Percentiles rank a stretch among this genome's conserved stretches.
These are phyloP conservation scores for Fusarium verrucosum DNA, from an alignment of 2,329 filamentous ascomycete species.

Conservation along the genomic window DNA sequence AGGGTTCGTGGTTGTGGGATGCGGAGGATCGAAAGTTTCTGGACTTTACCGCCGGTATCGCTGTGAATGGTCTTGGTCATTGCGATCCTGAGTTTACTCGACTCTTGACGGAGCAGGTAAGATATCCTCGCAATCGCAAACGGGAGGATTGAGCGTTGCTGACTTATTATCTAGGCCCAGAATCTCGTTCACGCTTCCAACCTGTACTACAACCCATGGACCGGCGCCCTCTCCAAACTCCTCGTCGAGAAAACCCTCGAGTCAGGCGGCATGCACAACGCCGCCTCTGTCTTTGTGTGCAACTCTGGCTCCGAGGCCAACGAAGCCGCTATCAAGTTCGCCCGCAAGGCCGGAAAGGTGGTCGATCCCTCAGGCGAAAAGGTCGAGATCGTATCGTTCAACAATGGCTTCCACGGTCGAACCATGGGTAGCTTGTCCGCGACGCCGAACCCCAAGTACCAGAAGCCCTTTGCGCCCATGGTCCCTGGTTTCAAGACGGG, in stretches of 20 bases:
- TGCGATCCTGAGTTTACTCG: constrained; percentile 81
- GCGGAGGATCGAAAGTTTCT: constrained; percentile 88
- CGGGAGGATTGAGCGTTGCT: not conserved
- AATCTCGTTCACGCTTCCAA: constrained; percentile 93
- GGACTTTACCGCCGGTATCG: constrained; percentile 95
- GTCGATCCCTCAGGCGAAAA: constrained; percentile 77
- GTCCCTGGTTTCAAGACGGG: constrained; percentile 91
- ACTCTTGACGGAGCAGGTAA: constrained; percentile 80
- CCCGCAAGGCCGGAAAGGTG: constrained; percentile 86
- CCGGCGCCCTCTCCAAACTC: constrained; percentile 84
- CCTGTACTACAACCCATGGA: constrained; percentile 97
- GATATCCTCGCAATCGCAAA: not conserved
- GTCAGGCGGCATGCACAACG: constrained; percentile 83
- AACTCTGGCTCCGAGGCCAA: constrained; percentile 98
- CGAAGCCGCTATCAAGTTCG: constrained; percentile 97
- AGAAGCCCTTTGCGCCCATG: constrained; percentile 94
- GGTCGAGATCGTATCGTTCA: constrained; percentile 87
- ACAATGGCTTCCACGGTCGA: constrained; percentile 92
- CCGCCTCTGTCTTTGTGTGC: constrained; percentile 85
- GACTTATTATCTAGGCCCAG: constrained; percentile 58
- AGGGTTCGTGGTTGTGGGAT: constrained; percentile 91
- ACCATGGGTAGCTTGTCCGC: constrained; percentile 97
- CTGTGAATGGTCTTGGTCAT: constrained; percentile 92
- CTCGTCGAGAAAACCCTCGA: constrained; percentile 83
- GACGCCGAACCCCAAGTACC: constrained; percentile 97